Conservation (phyloP, 148 eudicot species). For the Rhododendron mucronatum region DNA sequence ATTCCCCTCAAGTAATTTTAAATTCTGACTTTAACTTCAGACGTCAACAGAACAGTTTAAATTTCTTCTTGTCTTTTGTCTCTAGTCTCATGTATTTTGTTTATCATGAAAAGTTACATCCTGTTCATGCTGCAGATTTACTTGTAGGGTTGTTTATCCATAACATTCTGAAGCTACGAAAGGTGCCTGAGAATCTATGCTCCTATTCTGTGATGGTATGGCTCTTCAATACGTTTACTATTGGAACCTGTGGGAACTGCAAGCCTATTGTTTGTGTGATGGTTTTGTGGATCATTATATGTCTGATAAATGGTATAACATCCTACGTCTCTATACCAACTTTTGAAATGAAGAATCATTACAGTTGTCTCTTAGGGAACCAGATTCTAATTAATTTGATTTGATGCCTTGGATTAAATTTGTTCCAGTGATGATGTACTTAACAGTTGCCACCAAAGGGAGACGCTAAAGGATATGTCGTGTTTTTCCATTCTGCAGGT, state of each 20-base stretch:
- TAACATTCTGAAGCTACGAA: slow-evolving; percentile 74
- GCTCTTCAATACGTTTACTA: slow-evolving; percentile 97
- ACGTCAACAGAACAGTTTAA: not conserved
- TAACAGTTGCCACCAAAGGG: not conserved
- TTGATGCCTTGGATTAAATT: not conserved
- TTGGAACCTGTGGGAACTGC: slow-evolving; percentile 98
- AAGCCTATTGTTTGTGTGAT: slow-evolving; percentile 90
- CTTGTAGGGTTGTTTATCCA: slow-evolving; percentile 73
- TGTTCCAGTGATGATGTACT: not conserved
- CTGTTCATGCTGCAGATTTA: slow-evolving; percentile 46
- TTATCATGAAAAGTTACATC: not conserved
- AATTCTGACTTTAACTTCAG: not conserved
- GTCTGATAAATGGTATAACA: slow-evolving; percentile 68
- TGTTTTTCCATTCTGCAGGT: slow-evolving; percentile 35
- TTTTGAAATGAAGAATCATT: not conserved
- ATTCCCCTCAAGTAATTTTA: not conserved
- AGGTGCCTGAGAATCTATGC: slow-evolving; percentile 66
- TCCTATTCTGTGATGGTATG: slow-evolving; percentile 60
- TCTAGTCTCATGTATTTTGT: not conserved
- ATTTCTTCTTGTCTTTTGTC: not conserved
- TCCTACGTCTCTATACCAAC: slow-evolving; percentile 15
- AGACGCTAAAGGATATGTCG: not conserved
- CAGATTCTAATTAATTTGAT: not conserved
- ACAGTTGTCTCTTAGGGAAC: not conserved
- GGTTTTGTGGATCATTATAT: slow-evolving; percentile 80